These are phyloP conservation scores for Poteriospumella lacustris DNA, from an alignment of 108 stramenopile species.

Conservation along the genomic window DNA sequence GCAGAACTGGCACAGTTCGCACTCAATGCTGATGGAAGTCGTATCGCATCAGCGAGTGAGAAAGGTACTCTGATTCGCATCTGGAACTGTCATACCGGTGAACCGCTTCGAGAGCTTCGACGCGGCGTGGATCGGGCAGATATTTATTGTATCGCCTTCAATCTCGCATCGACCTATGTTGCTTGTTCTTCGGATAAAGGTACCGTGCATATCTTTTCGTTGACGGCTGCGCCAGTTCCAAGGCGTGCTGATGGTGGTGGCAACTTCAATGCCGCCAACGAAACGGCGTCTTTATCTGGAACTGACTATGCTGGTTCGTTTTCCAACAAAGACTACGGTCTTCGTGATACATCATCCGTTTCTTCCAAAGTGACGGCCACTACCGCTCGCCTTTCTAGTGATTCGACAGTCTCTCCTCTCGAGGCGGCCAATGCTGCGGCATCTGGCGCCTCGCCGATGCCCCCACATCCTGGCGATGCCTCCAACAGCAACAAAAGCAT, in stretches of 20 bases:
- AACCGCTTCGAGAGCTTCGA: slow-evolving; percentile 74
- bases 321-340: neutral
- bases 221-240: slow-evolving; percentile 35
- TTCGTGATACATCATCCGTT: neutral
- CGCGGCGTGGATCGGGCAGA: slow-evolving; percentile 85
- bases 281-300: neutral
- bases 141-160: slow-evolving; percentile 81
- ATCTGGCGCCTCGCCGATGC: neutral
- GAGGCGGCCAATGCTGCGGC: neutral
- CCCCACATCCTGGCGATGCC: neutral
- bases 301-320: neutral
- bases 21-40: slow-evolving; percentile 75
- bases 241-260: slow-evolving; percentile 1
- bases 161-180: slow-evolving; percentile 70
- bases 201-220: slow-evolving; percentile 83
- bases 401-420: neutral
- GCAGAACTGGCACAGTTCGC: slow-evolving; percentile 67
- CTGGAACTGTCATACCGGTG: slow-evolving; percentile 55
- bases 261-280: neutral
- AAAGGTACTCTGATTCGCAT: slow-evolving; percentile 91
- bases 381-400: neutral
- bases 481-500: neutral
- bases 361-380: neutral
- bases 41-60: slow-evolving; percentile 79
- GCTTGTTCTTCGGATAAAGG: slow-evolving; percentile 88